phyloP scores from a whole-genome alignment of 441 rosid genomes.

The Euphorbia celastroides region DNA sequence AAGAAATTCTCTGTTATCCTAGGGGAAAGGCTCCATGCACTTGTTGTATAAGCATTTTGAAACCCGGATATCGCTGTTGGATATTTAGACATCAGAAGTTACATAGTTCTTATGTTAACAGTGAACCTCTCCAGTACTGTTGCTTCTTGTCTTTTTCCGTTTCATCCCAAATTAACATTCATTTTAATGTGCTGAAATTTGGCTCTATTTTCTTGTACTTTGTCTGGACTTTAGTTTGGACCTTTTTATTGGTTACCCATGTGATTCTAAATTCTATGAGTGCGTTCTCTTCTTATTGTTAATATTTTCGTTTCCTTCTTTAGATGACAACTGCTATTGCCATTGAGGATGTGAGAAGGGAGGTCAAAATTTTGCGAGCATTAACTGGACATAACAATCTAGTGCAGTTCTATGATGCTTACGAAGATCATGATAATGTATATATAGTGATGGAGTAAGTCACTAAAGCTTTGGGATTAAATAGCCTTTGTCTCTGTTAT shows the following conservation, averaged over 20 bases:
- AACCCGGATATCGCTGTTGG: too few species aligned
- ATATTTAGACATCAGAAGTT: neutral
- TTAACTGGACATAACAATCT: slow-evolving; percentile 82
- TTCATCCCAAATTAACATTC: neutral
- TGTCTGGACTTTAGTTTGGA: neutral
- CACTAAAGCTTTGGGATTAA: neutral
- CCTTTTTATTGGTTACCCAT: neutral
- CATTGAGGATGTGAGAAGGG: slow-evolving; percentile 96
- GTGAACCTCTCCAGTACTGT: neutral
- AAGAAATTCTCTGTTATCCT: too few species aligned
- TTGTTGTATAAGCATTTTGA: too few species aligned
- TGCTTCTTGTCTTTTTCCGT: neutral
- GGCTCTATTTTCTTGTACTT: neutral
- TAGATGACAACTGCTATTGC: slow-evolving; percentile 99
- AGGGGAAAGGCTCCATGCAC: too few species aligned
- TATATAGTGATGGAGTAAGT: slow-evolving; percentile 98
- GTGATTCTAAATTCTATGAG: neutral
- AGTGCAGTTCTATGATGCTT: slow-evolving; percentile 79
- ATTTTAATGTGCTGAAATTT: neutral
- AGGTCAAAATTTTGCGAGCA: slow-evolving; percentile 84
- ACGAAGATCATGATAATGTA: slow-evolving; percentile 84
- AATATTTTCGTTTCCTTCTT: slow-evolving; percentile 18
- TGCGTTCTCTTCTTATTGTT: slow-evolving; percentile 1
- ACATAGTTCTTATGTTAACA: neutral
- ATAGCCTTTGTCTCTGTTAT: neutral